These are phyloP conservation scores for Claviceps arundinis DNA, from an alignment of 2,329 filamentous ascomycete genomes.

Conservation along the genomic window DNA sequence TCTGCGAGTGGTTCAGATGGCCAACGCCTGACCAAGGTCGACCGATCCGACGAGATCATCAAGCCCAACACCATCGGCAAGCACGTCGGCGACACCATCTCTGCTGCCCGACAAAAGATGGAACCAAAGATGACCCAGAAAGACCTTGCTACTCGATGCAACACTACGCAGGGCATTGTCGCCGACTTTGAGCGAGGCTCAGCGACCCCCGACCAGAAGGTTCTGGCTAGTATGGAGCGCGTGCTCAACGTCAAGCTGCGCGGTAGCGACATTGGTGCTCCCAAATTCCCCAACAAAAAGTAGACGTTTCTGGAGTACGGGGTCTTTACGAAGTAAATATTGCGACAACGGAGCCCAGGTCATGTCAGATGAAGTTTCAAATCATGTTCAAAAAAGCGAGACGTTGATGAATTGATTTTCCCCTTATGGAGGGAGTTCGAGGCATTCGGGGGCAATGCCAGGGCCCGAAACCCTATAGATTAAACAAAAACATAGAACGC, in stretches of 20 bases:
- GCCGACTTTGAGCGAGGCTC: constrained; percentile 75
- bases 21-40: constrained; percentile 94
- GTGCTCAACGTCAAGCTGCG: constrained; percentile 80
- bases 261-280: constrained; percentile 71
- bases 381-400: constrained; percentile 3
- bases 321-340: not conserved
- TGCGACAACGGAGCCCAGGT: not conserved
- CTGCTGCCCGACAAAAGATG: constrained; percentile 62
- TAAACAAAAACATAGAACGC: constrained; percentile 6
- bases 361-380: not conserved
- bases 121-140: constrained; percentile 97
- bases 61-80: constrained; percentile 86
- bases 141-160: constrained; percentile 72
- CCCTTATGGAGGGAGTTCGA: not conserved
- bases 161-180: constrained; percentile 68
- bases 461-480: constrained; percentile 5
- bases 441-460: no score
- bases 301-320: constrained; percentile 7
- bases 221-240: constrained; percentile 65
- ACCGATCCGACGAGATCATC: constrained; percentile 93
- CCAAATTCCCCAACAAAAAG: constrained; percentile 67
- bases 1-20: constrained; percentile 45
- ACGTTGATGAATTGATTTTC: not conserved
- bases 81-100: constrained; percentile 71
- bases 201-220: constrained; percentile 71